These are phyloP conservation scores for Suillus fuscotomentosus DNA, from an alignment of 768 basidiomycete species.

Conservation along the genomic window DNA sequence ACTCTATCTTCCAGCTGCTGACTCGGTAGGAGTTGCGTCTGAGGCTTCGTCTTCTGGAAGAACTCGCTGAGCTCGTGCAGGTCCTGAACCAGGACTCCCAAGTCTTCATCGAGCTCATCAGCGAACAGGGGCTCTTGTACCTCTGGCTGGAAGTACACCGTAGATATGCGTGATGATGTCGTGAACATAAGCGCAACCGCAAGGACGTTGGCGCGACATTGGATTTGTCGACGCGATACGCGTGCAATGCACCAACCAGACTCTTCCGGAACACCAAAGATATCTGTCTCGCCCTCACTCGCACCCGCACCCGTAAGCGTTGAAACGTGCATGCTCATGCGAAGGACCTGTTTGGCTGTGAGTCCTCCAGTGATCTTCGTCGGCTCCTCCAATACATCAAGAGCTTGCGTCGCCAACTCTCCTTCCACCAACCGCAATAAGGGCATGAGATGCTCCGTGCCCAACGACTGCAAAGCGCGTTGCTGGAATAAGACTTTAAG, in stretches of 20 bases:
- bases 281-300: constrained; percentile 57
- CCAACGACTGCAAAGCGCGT: constrained; percentile 69
- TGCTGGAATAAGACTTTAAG: constrained; percentile 88
- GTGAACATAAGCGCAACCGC: constrained; percentile 87
- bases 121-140: constrained; percentile 33
- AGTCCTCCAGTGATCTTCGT: constrained; percentile 75
- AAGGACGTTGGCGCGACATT: constrained; percentile 74
- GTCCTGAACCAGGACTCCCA: constrained; percentile 77
- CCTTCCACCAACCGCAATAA: constrained; percentile 86
- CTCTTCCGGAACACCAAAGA: constrained; percentile 80
- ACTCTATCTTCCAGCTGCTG: constrained; percentile 73
- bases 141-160: constrained; percentile 71
- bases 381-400: constrained; percentile 94
- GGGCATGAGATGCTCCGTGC: constrained; percentile 89
- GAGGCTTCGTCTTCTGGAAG: constrained; percentile 52
- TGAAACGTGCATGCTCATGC: constrained; percentile 83
- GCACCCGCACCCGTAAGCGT: constrained; percentile 46
- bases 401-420: constrained; percentile 77
- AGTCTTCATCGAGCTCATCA: constrained; percentile 52
- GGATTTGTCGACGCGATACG: constrained; percentile 54
- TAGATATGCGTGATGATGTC: constrained; percentile 63
- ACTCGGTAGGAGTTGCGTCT: constrained; percentile 44
- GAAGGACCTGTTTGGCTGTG: constrained; percentile 80
- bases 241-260: constrained; percentile 88
- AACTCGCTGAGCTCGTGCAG: constrained; percentile 73